Percentiles rank a stretch among this genome's conserved stretches.
These are phyloP conservation scores for Pleurotus cornucopiae DNA, from an alignment of 768 basidiomycete species.

Conservation along the genomic window DNA sequence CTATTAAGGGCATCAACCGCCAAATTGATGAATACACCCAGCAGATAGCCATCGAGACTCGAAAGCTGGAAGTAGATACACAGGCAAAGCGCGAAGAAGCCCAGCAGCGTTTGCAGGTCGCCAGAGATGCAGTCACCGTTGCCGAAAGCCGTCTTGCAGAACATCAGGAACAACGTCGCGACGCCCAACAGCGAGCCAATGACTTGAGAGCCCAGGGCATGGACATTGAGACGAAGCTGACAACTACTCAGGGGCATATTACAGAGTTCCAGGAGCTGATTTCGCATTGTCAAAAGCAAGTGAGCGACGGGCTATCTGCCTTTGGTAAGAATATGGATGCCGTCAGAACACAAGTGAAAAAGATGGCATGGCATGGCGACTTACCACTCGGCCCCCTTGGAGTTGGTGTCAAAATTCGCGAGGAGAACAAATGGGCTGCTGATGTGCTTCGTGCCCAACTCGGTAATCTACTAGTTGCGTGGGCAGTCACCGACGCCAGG, in stretches of 20 bases:
- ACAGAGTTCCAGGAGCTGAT: constrained; percentile 47
- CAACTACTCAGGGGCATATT: constrained; percentile 36
- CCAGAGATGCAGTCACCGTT: constrained; percentile 32
- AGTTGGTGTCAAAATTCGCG: constrained; percentile 66
- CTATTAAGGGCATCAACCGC: constrained; percentile 25
- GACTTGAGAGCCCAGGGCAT: constrained; percentile 30
- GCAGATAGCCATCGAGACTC: constrained; percentile 50
- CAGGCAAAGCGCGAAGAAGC: constrained; percentile 61
- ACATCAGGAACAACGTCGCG: constrained; percentile 5
- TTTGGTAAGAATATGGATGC: constrained; percentile 61
- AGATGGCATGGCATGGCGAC: constrained; percentile 58
- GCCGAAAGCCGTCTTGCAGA: constrained; percentile 29
- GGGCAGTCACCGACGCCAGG: constrained; percentile 66
- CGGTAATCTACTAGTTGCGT: constrained; percentile 54
- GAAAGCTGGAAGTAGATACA: constrained; percentile 49
- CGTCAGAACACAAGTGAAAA: constrained; percentile 50
- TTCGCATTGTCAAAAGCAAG: constrained; percentile 39
- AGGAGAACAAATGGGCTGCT: constrained; percentile 55
- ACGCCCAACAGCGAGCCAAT: constrained; percentile 15
- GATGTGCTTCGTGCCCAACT: constrained; percentile 62
- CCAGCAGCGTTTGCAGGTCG: constrained; percentile 44
- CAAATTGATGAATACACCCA: constrained; percentile 35
- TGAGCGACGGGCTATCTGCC: constrained; percentile 53
- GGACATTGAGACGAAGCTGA: constrained; percentile 26
- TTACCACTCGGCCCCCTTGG: constrained; percentile 80